A percentile compares a stretch with the other conserved stretches of the same genome.
phyloP scores from a whole-genome alignment of 2,329 filamentous ascomycete species.

The Parastagonospora avenae region DNA sequence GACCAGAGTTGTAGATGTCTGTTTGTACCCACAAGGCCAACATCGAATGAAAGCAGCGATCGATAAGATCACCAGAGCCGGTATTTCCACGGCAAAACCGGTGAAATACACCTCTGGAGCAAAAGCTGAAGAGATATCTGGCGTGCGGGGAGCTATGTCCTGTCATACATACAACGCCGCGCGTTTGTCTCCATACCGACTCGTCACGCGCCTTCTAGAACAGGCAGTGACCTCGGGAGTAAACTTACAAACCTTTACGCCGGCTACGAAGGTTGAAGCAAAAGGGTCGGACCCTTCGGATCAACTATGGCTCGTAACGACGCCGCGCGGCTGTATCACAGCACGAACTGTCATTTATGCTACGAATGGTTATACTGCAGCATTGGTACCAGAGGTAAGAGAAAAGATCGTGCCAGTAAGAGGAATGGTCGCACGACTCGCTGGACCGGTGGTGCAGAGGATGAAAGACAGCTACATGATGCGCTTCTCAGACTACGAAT shows the following conservation, averaged over 20 bases:
- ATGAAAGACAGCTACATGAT: conserved; percentile 43
- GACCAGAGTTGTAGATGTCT: conserved; percentile 14
- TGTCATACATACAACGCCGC: conserved; percentile 17
- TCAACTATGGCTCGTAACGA: conserved; percentile 5
- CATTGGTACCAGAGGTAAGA: conserved; percentile 39
- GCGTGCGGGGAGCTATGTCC: conserved; percentile 11
- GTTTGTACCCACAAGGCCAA: conserved; percentile 5
- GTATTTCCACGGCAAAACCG: conserved; percentile 10
- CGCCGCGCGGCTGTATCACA: conserved; percentile 11
- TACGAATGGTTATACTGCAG: conserved; percentile 27
- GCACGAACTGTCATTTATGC: conserved; percentile 18
- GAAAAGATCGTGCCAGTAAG: conserved; percentile 44
- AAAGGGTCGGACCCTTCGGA: background rate
- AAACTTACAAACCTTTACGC: conserved; percentile 15
- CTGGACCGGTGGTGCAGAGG: conserved; percentile 8
- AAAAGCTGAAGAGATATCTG: conserved; percentile 18
- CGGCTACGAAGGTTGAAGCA: conserved; percentile 3
- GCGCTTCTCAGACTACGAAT: conserved; percentile 56
- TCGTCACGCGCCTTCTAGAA: conserved; percentile 10
- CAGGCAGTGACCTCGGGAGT: conserved; percentile 11
- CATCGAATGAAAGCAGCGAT: conserved; percentile 11
- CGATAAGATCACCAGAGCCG: conserved; percentile 4
- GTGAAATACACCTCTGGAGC: conserved; percentile 5
- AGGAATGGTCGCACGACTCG: conserved; percentile 17
- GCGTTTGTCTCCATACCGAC: conserved; percentile 13